Percentiles rank a stretch among this genome's conserved stretches.
Evolutionary conservation across 2,329 filamentous ascomycete species (phyloP).

Genomic region (Aspergillus phoenicis): DNA sequence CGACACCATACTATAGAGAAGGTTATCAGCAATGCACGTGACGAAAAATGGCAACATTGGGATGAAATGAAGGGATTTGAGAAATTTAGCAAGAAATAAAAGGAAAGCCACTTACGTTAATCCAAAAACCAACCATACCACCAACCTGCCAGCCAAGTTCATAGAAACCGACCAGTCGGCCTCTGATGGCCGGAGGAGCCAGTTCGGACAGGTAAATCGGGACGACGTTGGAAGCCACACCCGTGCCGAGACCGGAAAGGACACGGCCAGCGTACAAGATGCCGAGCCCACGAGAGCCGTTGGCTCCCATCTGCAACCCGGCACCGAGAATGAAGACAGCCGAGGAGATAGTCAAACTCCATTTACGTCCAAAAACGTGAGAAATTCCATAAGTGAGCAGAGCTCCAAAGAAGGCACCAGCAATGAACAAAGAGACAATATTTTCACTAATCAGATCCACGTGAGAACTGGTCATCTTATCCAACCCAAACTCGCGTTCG

Average conservation of each 20-base stretch:
- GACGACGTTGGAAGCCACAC: slow-evolving; percentile 56
- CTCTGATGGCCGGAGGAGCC: slow-evolving; percentile 58
- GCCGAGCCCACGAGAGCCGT: slow-evolving; percentile 60
- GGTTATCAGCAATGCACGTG: slow-evolving; percentile 15
- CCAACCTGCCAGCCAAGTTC: slow-evolving; percentile 56
- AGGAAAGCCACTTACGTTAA: slow-evolving; percentile 33
- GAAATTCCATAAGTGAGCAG: slow-evolving; percentile 64
- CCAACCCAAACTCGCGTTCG: slow-evolving; percentile 65
- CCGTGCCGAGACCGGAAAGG: slow-evolving; percentile 56
- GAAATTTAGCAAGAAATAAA: neutral
- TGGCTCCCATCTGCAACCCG: slow-evolving; percentile 68
- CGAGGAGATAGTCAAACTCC: slow-evolving; percentile 62
- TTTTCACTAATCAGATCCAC: slow-evolving; percentile 67
- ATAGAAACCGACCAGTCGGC: slow-evolving; percentile 56
- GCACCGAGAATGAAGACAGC: slow-evolving; percentile 69
- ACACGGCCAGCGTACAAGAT: slow-evolving; percentile 57
- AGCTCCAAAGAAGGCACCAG: slow-evolving; percentile 78
- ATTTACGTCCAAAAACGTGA: slow-evolving; percentile 66
- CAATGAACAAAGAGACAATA: slow-evolving; percentile 77
- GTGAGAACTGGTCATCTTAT: slow-evolving; percentile 48
- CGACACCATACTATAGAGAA: slow-evolving; percentile 53
- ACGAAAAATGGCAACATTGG: neutral
- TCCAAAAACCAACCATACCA: slow-evolving; percentile 51
- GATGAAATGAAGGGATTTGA: neutral
- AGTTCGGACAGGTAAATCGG: slow-evolving; percentile 61